Conservation (phyloP, 129 eudicot genomes). For the Flaveria brownii region DNA sequence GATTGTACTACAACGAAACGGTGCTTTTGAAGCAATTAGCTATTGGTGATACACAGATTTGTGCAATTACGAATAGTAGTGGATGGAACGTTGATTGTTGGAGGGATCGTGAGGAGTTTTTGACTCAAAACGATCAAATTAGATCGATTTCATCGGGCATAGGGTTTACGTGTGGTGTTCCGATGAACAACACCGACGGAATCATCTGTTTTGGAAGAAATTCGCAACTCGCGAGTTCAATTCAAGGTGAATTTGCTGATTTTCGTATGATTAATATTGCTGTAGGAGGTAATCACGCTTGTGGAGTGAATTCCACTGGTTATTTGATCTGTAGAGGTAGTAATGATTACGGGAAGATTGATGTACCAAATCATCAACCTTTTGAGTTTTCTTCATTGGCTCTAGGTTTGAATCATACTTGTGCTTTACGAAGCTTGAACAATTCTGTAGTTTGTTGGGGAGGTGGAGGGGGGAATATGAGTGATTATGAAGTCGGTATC, state of each 20-base stretch:
- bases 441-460: slow-evolving; percentile 88
- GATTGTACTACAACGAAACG: slow-evolving; percentile 52
- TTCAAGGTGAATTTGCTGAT: slow-evolving; percentile 47
- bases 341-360: slow-evolving; percentile 42
- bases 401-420: slow-evolving; percentile 64
- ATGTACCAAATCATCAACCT: slow-evolving; percentile 47
- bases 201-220: slow-evolving; percentile 68
- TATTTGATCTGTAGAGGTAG: slow-evolving; percentile 64
- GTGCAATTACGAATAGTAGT: slow-evolving; percentile 48
- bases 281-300: slow-evolving; percentile 72
- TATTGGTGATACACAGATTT: slow-evolving; percentile 68
- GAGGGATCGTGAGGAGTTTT: slow-evolving; percentile 46
- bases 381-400: slow-evolving; percentile 52
- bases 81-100: slow-evolving; percentile 51
- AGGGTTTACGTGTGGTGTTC: slow-evolving; percentile 75
- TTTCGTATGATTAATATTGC: slow-evolving; percentile 48
- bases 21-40: slow-evolving; percentile 36
- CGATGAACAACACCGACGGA: slow-evolving; percentile 3
- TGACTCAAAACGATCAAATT: slow-evolving; percentile 27
- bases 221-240: slow-evolving; percentile 17
- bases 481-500: slow-evolving; percentile 34
- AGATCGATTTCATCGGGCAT: slow-evolving; percentile 56
- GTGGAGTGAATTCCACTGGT: slow-evolving; percentile 64
- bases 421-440: slow-evolving; percentile 59
- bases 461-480: slow-evolving; percentile 49